Conservation (phyloP, 2,329 filamentous ascomycete species). For the Cytospora schulzeri region DNA sequence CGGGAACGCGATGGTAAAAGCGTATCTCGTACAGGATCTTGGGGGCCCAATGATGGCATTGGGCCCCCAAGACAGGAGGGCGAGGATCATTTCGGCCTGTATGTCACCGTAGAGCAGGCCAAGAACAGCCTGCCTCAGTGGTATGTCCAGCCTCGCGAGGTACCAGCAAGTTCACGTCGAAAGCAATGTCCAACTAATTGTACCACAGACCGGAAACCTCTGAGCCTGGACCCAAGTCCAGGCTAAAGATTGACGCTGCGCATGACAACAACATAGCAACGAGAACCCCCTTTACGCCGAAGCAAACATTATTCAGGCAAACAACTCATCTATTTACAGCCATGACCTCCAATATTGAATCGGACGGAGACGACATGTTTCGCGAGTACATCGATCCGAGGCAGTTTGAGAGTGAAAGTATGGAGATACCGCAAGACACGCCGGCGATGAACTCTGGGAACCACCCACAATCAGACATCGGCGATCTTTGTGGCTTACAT, state of each 20-base stretch:
- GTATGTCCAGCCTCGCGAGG: background rate
- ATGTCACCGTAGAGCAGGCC: background rate
- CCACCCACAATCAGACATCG: background rate
- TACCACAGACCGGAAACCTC: background rate
- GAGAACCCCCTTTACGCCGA: background rate
- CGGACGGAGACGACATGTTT: background rate
- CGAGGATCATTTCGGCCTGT: background rate
- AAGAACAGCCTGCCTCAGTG: background rate
- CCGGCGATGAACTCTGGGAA: background rate
- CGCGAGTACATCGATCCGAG: background rate
- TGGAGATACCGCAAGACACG: background rate
- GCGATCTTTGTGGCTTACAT: background rate
- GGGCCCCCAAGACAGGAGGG: background rate
- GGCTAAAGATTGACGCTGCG: background rate
- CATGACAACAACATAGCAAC: background rate
- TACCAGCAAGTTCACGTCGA: background rate
- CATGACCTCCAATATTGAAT: background rate
- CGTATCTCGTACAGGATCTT: background rate
- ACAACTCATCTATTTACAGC: background rate
- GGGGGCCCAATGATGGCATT: background rate
- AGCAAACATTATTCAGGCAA: background rate
- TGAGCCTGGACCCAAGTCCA: background rate
- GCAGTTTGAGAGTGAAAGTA: background rate
- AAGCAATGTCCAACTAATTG: background rate
- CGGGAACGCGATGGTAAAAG: background rate